These are phyloP conservation scores for Phyllosticta capitalensis DNA, from an alignment of 2,329 filamentous ascomycete species.

Conservation along the genomic window DNA sequence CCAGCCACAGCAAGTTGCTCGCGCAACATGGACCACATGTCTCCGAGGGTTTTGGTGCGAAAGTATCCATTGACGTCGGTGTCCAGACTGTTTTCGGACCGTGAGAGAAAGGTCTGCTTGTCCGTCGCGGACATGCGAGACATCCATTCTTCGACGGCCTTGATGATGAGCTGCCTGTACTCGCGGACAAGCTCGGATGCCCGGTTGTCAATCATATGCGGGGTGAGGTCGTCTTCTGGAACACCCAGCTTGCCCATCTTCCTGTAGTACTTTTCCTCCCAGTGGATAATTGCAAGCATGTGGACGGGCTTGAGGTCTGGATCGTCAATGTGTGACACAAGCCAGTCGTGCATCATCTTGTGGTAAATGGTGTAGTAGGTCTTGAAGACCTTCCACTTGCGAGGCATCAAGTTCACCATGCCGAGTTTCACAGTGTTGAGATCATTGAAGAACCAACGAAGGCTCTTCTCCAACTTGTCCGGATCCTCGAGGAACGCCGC, in stretches of 20 bases:
- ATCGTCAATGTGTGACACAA: slow-evolving; percentile 74
- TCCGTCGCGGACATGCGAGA: slow-evolving; percentile 82
- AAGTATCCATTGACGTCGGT: slow-evolving; percentile 83
- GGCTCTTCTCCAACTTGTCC: slow-evolving; percentile 69
- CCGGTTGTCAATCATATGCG: slow-evolving; percentile 83
- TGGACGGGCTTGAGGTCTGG: slow-evolving; percentile 75
- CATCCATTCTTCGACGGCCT: slow-evolving; percentile 95
- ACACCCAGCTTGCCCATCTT: slow-evolving; percentile 91
- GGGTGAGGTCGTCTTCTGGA: slow-evolving; percentile 62
- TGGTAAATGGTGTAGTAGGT: slow-evolving; percentile 90
- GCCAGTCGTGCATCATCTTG: slow-evolving; percentile 87
- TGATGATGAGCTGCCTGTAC: slow-evolving; percentile 91
- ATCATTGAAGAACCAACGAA: slow-evolving; percentile 98
- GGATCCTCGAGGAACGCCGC: slow-evolving; percentile 77
- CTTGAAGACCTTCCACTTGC: slow-evolving; percentile 91
- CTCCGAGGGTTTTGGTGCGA: slow-evolving; percentile 81
- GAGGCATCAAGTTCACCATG: slow-evolving; percentile 85
- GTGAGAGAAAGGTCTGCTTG: slow-evolving; percentile 67
- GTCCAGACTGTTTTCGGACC: slow-evolving; percentile 72
- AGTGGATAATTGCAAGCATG: slow-evolving; percentile 85
- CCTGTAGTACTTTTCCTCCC: slow-evolving; percentile 90
- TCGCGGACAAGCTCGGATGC: slow-evolving; percentile 85
- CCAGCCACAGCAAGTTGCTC: slow-evolving; percentile 83
- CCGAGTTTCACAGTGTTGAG: slow-evolving; percentile 88
- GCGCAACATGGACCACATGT: slow-evolving; percentile 95